These are phyloP conservation scores for Penicillium sclerotigenum DNA, from an alignment of 2,329 filamentous ascomycete genomes.

Conservation along the genomic window DNA sequence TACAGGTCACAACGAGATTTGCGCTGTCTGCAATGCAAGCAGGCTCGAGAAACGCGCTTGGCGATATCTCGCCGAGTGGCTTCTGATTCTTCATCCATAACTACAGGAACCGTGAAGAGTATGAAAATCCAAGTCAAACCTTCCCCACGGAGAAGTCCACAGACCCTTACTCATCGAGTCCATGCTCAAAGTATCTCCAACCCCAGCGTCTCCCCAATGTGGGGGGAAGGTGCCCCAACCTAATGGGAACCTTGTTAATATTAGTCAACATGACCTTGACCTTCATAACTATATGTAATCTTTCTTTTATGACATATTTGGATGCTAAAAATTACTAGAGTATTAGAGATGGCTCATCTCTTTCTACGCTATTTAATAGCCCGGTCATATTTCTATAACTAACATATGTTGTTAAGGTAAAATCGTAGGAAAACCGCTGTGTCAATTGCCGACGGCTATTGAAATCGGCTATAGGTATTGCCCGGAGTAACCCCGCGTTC, in stretches of 20 bases:
- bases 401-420: too few species aligned
- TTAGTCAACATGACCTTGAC: too few species aligned
- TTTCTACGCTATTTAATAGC: not conserved
- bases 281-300: not conserved
- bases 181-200: not conserved
- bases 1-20: conserved; percentile 54
- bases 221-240: too few species aligned
- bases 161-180: conserved; percentile 19
- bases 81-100: conserved; percentile 9
- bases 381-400: not conserved
- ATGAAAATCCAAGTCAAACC: not conserved
- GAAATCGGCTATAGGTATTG: conserved; percentile 10
- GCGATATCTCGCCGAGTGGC: conserved; percentile 23
- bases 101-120: not conserved
- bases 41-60: conserved; percentile 50
- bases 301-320: too few species aligned
- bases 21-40: conserved; percentile 48
- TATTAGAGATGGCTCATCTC: not conserved
- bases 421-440: not conserved
- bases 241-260: too few species aligned
- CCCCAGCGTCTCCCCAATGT: too few species aligned
- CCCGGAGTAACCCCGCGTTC: conserved; percentile 5
- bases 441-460: conserved; percentile 15
- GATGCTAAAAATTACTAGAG: too few species aligned
- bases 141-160: conserved; percentile 9